Percentiles rank a stretch among this genome's conserved stretches.
phyloP scores from a whole-genome alignment of 331 rosid species.

The Spiraea crenata region DNA sequence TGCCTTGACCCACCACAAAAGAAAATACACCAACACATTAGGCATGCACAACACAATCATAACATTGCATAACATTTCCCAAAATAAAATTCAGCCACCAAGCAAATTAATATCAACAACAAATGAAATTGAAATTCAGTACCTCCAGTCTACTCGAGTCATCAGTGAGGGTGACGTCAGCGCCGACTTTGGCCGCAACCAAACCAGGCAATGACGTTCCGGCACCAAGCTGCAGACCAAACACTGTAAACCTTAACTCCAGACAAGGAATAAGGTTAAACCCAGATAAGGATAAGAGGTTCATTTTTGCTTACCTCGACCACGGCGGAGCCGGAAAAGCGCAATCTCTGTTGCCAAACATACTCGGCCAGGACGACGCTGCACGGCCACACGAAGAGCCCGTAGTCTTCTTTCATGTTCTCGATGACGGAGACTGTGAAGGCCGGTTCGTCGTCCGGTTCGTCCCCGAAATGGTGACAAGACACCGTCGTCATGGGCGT shows the following conservation, averaged over 20 bases:
- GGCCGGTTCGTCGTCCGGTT: slow-evolving; percentile 25
- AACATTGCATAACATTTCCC: not conserved
- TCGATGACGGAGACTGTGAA: slow-evolving; percentile 58
- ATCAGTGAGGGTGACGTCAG: slow-evolving; percentile 68
- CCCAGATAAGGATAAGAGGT: not conserved
- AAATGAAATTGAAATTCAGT: not conserved
- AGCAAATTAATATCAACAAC: not conserved
- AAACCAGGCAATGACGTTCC: slow-evolving; percentile 85
- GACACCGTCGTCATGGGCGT: slow-evolving; percentile 48
- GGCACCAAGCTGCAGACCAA: slow-evolving; percentile 61
- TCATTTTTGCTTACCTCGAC: slow-evolving; percentile 46
- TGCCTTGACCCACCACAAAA: not conserved
- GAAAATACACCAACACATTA: not conserved
- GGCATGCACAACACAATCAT: too few species aligned
- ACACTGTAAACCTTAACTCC: not conserved
- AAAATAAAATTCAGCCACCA: not conserved
- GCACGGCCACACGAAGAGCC: slow-evolving; percentile 88
- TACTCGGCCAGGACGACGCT: slow-evolving; percentile 71
- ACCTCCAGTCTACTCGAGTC: slow-evolving; percentile 61
- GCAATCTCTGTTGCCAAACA: slow-evolving; percentile 70
- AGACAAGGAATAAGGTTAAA: not conserved
- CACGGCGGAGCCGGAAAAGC: slow-evolving; percentile 55
- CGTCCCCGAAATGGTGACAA: slow-evolving; percentile 50
- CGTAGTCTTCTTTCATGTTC: slow-evolving; percentile 87
- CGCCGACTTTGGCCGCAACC: slow-evolving; percentile 74